Percentiles rank a stretch among this genome's conserved stretches.
phyloP scores from a whole-genome alignment of 2,329 filamentous ascomycete species.

The Penicillium brevicompactum region DNA sequence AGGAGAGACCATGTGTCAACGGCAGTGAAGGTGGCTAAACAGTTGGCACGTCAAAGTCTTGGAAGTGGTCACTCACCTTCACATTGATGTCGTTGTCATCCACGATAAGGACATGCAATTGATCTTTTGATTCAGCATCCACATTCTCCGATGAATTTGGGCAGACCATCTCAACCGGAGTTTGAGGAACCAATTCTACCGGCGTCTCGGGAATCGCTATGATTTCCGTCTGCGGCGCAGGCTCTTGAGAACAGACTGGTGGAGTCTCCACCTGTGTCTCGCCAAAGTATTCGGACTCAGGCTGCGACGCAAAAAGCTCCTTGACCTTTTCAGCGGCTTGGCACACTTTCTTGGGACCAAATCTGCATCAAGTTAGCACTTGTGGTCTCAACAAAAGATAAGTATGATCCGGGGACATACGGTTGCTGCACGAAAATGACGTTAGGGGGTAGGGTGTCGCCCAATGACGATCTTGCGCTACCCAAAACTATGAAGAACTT shows the following conservation, averaged over 20 bases:
- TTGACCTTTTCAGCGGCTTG: slow-evolving; percentile 20
- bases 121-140: background rate
- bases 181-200: background rate
- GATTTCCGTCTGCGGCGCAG: background rate
- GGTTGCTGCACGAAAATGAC: slow-evolving; percentile 30
- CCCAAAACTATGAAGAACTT: slow-evolving; percentile 27
- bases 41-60: background rate
- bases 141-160: background rate
- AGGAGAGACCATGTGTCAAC: background rate
- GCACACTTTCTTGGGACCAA: slow-evolving; percentile 30
- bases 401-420: slow-evolving; percentile 17
- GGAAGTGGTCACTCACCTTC: slow-evolving; percentile 19
- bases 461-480: background rate
- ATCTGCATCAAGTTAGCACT: slow-evolving; percentile 21
- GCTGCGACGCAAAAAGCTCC: slow-evolving; percentile 2
- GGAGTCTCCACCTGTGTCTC: background rate
- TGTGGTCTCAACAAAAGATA: background rate
- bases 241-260: background rate
- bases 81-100: slow-evolving; percentile 49
- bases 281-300: background rate
- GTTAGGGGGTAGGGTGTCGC: slow-evolving; percentile 7
- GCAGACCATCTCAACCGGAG: background rate
- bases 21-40: background rate
- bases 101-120: slow-evolving; percentile 38
- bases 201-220: background rate